A percentile compares a stretch with the other conserved stretches of the same genome.
Evolutionary conservation across 2,329 filamentous ascomycete genomes (phyloP).

Genomic region (Aspergillus clavatus): DNA sequence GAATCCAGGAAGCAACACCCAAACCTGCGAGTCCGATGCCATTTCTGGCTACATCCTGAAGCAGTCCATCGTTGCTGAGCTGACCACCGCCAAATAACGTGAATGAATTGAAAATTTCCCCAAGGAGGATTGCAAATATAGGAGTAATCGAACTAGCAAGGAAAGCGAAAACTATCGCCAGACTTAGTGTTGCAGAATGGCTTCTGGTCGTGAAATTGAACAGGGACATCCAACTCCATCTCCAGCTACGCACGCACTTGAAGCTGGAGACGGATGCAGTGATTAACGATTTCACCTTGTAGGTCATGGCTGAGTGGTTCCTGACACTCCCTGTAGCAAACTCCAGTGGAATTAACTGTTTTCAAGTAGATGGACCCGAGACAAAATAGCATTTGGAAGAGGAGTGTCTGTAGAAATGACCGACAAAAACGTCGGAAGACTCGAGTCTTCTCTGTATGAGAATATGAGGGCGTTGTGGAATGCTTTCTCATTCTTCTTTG

Average conservation of each 20-base stretch:
- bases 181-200: constrained; percentile 53
- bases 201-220: constrained; percentile 67
- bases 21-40: constrained; percentile 60
- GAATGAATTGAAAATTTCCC: constrained; percentile 68
- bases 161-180: constrained; percentile 54
- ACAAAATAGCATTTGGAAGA: neutral
- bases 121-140: constrained; percentile 64
- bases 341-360: neutral
- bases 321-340: neutral
- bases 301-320: neutral
- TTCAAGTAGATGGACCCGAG: neutral
- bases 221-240: constrained; percentile 50
- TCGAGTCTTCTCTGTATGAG: constrained; percentile 8
- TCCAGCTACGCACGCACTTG: constrained; percentile 2
- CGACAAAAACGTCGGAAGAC: neutral
- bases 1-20: constrained; percentile 61
- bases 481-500: neutral
- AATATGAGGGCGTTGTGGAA: constrained; percentile 10
- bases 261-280: neutral
- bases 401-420: neutral
- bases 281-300: constrained; percentile 1
- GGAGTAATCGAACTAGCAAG: constrained; percentile 61
- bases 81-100: constrained; percentile 58
- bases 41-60: constrained; percentile 54
- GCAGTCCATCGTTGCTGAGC: constrained; percentile 48